Percentiles rank a stretch among this genome's conserved stretches.
phyloP scores from a whole-genome alignment of 306 rosid genomes.

The Begonia loranthoides region DNA sequence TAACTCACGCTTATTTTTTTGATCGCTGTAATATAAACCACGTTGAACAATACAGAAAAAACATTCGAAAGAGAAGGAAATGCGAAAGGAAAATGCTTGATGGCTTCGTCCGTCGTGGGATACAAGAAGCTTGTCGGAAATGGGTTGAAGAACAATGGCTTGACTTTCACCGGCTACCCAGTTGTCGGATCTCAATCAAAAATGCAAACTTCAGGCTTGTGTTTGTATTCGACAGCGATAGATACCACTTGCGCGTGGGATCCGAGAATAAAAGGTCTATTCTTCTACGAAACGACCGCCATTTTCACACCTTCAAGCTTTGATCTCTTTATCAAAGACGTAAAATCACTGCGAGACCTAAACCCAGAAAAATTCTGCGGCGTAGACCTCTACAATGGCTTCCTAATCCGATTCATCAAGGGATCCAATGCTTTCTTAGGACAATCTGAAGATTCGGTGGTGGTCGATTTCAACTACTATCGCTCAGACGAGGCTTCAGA shows the following conservation, averaged over 20 bases:
- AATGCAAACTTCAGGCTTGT: constrained; percentile 74
- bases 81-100: constrained; percentile 37
- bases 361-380: constrained; percentile 47
- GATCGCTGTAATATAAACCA: no score
- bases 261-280: constrained; percentile 61
- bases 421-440: constrained; percentile 51
- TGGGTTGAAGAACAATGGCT: constrained; percentile 42
- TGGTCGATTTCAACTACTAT: constrained; percentile 57
- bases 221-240: constrained; percentile 28
- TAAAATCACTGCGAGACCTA: constrained; percentile 36
- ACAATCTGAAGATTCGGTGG: constrained; percentile 58
- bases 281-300: constrained; percentile 58
- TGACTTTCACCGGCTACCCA: constrained; percentile 56
- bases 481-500: constrained; percentile 32
- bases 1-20: no score
- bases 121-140: constrained; percentile 40
- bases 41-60: constrained; percentile 27
- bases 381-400: constrained; percentile 47
- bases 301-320: constrained; percentile 37
- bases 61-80: constrained; percentile 20
- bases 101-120: constrained; percentile 28
- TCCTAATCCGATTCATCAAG: constrained; percentile 48
- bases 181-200: constrained; percentile 54
- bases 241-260: constrained; percentile 61
- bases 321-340: constrained; percentile 34